phyloP scores from a whole-genome alignment of 2,329 filamentous ascomycete species.

The Colletotrichum sp. region DNA sequence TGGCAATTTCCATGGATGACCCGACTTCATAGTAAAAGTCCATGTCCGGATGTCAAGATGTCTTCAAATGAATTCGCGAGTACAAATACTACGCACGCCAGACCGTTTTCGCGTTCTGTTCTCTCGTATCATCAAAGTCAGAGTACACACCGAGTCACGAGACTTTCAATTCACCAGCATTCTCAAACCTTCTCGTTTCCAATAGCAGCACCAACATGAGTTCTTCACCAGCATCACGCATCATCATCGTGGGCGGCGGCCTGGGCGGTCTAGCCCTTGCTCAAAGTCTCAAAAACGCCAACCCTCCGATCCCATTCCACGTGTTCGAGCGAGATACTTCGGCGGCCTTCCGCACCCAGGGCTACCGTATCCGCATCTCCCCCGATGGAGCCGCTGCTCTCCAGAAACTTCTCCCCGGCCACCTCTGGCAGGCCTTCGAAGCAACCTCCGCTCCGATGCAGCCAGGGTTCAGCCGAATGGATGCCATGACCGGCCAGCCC shows the following conservation, averaged over 20 bases:
- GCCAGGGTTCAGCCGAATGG: neutral
- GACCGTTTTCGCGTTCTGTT: rapidly evolving
- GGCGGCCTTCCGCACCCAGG: constrained; percentile 61
- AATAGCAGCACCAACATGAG: rapidly evolving
- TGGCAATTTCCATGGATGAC: neutral
- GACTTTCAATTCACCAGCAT: neutral
- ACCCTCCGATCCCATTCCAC: constrained; percentile 36
- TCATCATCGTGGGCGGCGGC: neutral
- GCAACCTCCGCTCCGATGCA: neutral
- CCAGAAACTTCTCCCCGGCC: neutral
- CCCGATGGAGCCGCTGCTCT: constrained; percentile 32
- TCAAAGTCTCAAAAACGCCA: neutral
- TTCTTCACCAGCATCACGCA: neutral
- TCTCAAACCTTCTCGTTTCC: rapidly evolving
- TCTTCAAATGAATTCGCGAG: neutral
- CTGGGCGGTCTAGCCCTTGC: neutral
- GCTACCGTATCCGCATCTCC: constrained; percentile 65
- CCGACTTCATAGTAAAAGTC: neutral
- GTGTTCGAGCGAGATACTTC: constrained; percentile 62
- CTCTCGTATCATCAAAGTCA: neutral
- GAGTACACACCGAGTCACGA: neutral
- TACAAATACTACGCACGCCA: rapidly evolving
- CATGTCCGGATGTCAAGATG: neutral
- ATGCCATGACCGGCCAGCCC: rapidly evolving
- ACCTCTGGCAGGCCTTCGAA: neutral